Conservation (phyloP, 2,329 filamentous ascomycete genomes). For the Aspergillus ustus region DNA sequence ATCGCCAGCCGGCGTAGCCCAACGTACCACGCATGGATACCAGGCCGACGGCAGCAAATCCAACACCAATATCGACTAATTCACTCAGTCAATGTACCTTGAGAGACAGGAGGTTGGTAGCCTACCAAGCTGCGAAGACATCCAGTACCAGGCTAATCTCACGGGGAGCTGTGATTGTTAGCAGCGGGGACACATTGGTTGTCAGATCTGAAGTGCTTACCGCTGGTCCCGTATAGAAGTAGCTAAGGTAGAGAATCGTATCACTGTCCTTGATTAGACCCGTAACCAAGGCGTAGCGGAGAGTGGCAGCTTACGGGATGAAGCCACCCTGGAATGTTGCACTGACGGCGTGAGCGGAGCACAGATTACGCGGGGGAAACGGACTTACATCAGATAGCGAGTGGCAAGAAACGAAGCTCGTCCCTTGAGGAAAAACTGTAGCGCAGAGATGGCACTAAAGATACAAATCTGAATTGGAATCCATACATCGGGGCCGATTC, state of each 20-base stretch:
- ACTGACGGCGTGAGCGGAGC: not conserved
- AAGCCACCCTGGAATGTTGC: conserved; percentile 54
- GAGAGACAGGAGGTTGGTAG: no score
- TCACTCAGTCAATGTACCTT: not conserved
- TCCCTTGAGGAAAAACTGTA: conserved; percentile 53
- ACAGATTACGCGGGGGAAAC: not conserved
- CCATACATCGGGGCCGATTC: conserved; percentile 59
- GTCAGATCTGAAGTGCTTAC: conserved; percentile 53
- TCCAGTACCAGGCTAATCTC: conserved; percentile 6
- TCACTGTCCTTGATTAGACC: conserved; percentile 38
- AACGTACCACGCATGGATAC: conserved; percentile 38
- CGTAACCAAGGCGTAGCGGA: not conserved
- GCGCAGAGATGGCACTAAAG: conserved; percentile 40
- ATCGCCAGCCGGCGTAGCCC: conserved; percentile 48
- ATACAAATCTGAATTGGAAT: conserved; percentile 58
- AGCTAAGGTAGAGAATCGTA: conserved; percentile 64
- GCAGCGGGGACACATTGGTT: not conserved
- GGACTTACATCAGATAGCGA: not conserved
- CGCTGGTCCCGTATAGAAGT: conserved; percentile 67
- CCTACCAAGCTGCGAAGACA: not conserved
- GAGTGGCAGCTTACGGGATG: conserved; percentile 51
- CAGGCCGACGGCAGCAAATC: conserved; percentile 35
- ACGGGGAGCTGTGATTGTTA: conserved; percentile 40
- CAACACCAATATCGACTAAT: not conserved
- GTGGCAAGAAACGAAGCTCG: conserved; percentile 45